Percentiles rank a stretch among this genome's conserved stretches.
These are phyloP conservation scores for Gonium pectorale DNA, from an alignment of 139 green algal genomes.

Conservation along the genomic window DNA sequence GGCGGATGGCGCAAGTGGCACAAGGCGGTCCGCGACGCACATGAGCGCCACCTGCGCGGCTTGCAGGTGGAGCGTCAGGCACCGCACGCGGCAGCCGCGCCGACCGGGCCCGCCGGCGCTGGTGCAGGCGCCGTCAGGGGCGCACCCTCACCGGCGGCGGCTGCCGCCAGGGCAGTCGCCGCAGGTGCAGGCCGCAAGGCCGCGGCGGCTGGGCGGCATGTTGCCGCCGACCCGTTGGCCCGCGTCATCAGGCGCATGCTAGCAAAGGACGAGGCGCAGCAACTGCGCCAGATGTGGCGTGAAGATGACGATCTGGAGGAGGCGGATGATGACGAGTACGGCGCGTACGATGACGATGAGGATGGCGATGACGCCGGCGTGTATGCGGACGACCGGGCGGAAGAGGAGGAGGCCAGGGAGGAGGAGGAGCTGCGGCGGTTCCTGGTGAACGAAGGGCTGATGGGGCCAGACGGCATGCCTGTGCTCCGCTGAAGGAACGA, in stretches of 20 bases:
- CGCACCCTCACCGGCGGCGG: neutral
- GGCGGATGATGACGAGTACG: neutral
- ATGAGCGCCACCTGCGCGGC: neutral
- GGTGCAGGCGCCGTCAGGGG: neutral
- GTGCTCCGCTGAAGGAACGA: neutral
- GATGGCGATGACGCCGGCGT: neutral
- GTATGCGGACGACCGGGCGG: neutral
- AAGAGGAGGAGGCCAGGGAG: neutral
- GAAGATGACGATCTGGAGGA: conserved; percentile 21
- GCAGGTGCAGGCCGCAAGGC: neutral
- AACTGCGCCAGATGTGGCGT: neutral
- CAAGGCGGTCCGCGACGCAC: neutral
- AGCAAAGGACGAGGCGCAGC: neutral
- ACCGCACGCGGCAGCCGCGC: neutral
- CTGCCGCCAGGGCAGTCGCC: neutral
- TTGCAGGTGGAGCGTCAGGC: too few relatives aligned
- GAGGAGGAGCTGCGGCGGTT: conserved; percentile 12
- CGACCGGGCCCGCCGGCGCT: neutral
- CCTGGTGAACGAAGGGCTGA: conserved; percentile 26
- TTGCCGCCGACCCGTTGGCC: neutral
- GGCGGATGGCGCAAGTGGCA: conserved; percentile 61
- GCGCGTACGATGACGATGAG: neutral
- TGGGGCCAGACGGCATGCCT: conserved; percentile 15
- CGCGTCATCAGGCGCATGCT: conserved; percentile 30
- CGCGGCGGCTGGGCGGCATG: neutral